Base-by-base conservation (phyloP, 2,329 filamentous ascomycete species). In the Ophiostoma ips region DNA sequence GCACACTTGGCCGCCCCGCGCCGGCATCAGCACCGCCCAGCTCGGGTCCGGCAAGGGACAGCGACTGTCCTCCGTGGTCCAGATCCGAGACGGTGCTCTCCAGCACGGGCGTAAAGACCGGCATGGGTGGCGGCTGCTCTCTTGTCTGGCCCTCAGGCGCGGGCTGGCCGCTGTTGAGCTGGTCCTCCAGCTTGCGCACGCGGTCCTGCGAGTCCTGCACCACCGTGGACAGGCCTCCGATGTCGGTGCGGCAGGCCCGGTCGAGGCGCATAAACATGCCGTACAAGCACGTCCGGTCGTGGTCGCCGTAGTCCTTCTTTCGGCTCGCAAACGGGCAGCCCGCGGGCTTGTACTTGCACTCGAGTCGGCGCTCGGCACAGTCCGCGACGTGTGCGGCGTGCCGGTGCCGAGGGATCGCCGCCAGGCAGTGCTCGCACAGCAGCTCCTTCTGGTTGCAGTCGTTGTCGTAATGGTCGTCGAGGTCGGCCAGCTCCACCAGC, bases 271-370 rank as follows among this genome's bases (percentile, higher is more conserved):
- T 30, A 11, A 58, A 48, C 50, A 56, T 69, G 37, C 75, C 71
- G 48, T 76, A 77, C 3, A 69, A 63, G 57, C 78, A 82, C 5
- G 60, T 58, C 3, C 64, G 54, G 12, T 68, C 64, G 53, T 81
- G 78, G 2, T 63, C 60, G 18, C 65, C 60, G 18, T 78, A 59
- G 1, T 62, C 56, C 49, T 63, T 65, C 46, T 70, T 65, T 51
- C 62, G 66, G 37, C 60, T 58, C 18, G 58, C 52, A 36, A 70
- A 65, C 2, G 62, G 58, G 56, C 77, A 81, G 12, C 72, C 72
- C 38, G 72, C 68, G 15, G 70, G 59, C 16, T 66, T 61, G 55
- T 71, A 77, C 49, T 68, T 69, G 61, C 76, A 76, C 11, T 60
- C 44, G 2, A 62, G 59, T 12, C 64, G 57, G 8, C 59, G 60